These are phyloP conservation scores for Solioccasus polychromus DNA, from an alignment of 768 basidiomycete species.

Conservation along the genomic window DNA sequence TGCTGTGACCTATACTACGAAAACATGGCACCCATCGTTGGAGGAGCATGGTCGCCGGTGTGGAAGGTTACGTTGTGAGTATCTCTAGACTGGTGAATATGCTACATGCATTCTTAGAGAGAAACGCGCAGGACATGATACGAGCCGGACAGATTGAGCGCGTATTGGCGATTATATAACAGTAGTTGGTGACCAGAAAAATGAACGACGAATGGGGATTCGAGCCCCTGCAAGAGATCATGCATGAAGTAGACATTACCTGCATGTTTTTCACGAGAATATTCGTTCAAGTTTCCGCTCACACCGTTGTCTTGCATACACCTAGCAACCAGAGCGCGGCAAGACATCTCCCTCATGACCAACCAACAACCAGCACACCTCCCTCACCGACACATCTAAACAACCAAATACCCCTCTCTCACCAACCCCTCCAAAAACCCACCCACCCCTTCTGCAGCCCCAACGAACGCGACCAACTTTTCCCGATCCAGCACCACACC, in stretches of 20 bases:
- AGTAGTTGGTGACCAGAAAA: constrained; percentile 84
- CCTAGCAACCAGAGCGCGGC: no score
- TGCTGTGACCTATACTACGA: no score
- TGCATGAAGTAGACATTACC: constrained; percentile 70
- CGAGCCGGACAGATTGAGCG: constrained; percentile 67
- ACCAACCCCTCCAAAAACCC: constrained; percentile 33
- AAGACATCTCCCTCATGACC: no score
- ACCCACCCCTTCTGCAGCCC: constrained; percentile 19
- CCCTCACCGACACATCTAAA: constrained; percentile 7
- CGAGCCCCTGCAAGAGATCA: constrained; percentile 78
- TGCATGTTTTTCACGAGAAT: no score
- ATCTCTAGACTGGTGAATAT: no score
- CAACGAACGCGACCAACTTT: constrained; percentile 20
- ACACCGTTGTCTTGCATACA: no score
- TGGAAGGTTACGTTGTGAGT: no score
- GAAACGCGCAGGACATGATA: constrained; percentile 68
- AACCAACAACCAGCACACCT: not conserved
- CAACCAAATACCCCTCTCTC: constrained; percentile 28
- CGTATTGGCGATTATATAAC: constrained; percentile 86
- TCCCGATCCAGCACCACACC: constrained; percentile 14
- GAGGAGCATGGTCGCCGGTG: no score
- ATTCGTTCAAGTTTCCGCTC: no score
- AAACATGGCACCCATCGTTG: no score
- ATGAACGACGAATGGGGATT: constrained; percentile 89
- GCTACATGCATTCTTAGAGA: no score